Base-by-base conservation (phyloP, 2,329 filamentous ascomycete genomes). In the Ceratocystis ficicola region DNA sequence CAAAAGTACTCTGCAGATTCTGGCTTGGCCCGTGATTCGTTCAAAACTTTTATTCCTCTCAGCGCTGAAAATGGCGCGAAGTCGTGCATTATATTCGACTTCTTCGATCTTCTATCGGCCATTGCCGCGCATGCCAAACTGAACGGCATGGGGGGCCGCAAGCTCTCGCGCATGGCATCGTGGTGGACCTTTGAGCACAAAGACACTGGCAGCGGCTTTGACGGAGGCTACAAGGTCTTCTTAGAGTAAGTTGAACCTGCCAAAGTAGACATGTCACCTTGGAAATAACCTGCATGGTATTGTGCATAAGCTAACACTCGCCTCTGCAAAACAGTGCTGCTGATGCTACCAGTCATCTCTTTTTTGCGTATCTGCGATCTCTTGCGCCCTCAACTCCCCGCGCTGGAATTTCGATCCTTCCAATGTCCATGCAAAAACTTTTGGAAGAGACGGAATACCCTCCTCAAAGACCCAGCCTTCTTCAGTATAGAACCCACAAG, bases 141-240 rank as follows among this genome's bases (percentile, higher is more conserved):
- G 65, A 99, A 99, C 74, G 94, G 94, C 55, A 84, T 99, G 69
- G 90, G 91, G 68, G 94, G 94, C 30, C 86, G 92, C 69, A 97
- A 97, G 75, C 82, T 99, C 65, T 97, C 94, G 8, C 85, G 94
- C 70, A 90, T 95, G 82, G 94, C 93, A 50, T 91, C 92, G 59
- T 99, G 94, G 94, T 99, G 94, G 94, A 91, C 93, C 0, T 99
- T 99, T 74, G 93, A 96, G 72, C 90, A 95, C 70, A 83, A 81
- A 60, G 92, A 97, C 73, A 86, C 86, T 5, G 89, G 88, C 52
- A 93, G 88, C 73, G 94, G 94, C 17, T 99, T 99, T 71, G 94
- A 97, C 70, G 90, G 90, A 50, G 92, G 93, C 65, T 99, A 99
- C 76, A 89, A 88, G 73, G 84, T 85, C 57, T 99, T 94, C 92